These are phyloP conservation scores for Tanacetum coccineum DNA, from an alignment of 129 eudicot species.

Conservation along the genomic window DNA sequence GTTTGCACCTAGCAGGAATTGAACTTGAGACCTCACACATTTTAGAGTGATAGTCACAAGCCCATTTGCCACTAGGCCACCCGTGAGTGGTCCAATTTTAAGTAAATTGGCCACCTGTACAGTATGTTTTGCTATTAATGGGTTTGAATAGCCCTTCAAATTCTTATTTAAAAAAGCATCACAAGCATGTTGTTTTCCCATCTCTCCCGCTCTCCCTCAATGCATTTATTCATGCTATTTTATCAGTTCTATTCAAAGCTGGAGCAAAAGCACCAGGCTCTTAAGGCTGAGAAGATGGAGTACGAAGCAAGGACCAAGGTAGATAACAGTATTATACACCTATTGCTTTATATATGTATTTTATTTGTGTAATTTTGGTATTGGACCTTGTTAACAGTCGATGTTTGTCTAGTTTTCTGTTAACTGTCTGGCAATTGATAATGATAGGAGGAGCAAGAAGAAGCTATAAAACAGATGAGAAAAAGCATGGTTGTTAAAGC, in stretches of 20 bases:
- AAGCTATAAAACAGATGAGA: slow-evolving; percentile 80
- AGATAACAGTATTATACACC: slow-evolving; percentile 9
- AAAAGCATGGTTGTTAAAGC: slow-evolving; percentile 83
- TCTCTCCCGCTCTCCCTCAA: neutral
- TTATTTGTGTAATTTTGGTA: neutral
- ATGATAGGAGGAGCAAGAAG: slow-evolving; percentile 85
- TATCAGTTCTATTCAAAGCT: slow-evolving; percentile 69
- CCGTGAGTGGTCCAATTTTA: no score
- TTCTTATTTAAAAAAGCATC: slow-evolving; percentile 9
- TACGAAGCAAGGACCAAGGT: slow-evolving; percentile 92
- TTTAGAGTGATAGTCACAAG: no score
- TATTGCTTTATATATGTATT: slow-evolving; percentile 6
- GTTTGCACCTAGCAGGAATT: no score
- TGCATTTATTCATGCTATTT: slow-evolving; percentile 5
- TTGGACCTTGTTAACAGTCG: slow-evolving; percentile 2
- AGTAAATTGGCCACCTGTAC: neutral
- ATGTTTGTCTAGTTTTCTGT: slow-evolving; percentile 13
- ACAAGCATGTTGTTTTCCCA: neutral
- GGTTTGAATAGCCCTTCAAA: neutral
- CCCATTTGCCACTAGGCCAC: no score
- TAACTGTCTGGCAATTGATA: slow-evolving; percentile 11
- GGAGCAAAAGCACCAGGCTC: slow-evolving; percentile 85
- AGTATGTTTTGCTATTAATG: neutral
- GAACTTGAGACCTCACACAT: no score
- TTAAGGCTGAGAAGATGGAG: slow-evolving; percentile 82